Evolutionary conservation across 805 yeast species (phyloP).

Genomic region (Lachancea waltii): DNA sequence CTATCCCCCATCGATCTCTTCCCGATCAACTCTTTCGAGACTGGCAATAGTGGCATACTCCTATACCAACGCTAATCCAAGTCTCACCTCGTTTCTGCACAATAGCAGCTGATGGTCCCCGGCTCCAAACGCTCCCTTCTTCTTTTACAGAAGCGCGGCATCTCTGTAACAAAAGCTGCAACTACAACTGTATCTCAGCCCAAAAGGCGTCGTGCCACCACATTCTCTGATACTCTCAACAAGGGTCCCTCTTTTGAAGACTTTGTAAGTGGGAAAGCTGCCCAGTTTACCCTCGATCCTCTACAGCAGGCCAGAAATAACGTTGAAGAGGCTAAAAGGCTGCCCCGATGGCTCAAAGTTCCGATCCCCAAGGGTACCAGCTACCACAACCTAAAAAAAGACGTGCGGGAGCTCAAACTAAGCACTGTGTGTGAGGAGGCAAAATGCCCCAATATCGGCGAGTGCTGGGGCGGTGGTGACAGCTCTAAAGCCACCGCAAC

Average conservation of each 20-base stretch:
- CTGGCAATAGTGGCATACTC: too few species aligned
- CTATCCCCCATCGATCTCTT: too few species aligned
- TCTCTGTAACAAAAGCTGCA: constrained; percentile 15
- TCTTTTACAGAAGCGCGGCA: constrained; percentile 10
- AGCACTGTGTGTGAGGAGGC: constrained; percentile 99
- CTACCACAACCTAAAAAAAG: constrained; percentile 73
- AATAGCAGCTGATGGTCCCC: constrained; percentile 2
- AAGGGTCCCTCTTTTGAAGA: constrained; percentile 93
- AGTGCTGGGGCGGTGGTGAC: constrained; percentile 96
- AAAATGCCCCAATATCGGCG: constrained; percentile 98
- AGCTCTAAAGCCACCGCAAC: constrained; percentile 80
- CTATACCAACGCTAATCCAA: not conserved
- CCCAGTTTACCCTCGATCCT: constrained; percentile 61
- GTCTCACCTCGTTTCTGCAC: not conserved
- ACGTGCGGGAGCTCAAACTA: constrained; percentile 78
- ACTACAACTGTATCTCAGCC: constrained; percentile 17
- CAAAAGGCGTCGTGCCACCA: constrained; percentile 47
- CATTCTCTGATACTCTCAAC: constrained; percentile 62
- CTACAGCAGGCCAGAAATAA: constrained; percentile 57
- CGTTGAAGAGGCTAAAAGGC: constrained; percentile 57
- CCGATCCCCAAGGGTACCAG: constrained; percentile 95
- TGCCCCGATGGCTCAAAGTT: constrained; percentile 92
- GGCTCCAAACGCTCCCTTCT: not conserved
- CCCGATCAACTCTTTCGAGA: too few species aligned
- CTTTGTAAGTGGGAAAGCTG: constrained; percentile 76